Base-by-base conservation (phyloP, 1,284 basidiomycete species). In the Ustilago nuda region DNA sequence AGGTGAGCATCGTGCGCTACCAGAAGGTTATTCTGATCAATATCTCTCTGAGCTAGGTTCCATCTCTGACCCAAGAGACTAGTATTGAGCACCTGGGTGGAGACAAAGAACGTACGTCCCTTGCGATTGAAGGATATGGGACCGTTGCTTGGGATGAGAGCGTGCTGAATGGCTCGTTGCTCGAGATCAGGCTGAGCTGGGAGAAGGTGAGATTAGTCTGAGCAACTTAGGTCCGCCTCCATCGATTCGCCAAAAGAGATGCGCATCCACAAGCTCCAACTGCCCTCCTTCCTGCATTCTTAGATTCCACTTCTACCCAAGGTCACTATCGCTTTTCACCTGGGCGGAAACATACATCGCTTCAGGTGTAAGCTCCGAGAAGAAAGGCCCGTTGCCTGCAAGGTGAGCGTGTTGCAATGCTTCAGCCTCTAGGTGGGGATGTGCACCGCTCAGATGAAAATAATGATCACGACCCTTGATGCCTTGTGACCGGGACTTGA, bases 261-360 rank as follows among this genome's bases (percentile, higher is more conserved):
- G 52, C 3, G 66, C 66, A 35, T 69, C 66, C 11, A 50, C 12
- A 30, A 3, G 8, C 15, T 6, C 17, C 27, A 32, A 9, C 9
- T 19, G 45, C 2, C 52, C 55, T 8, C 52, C 27, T 17, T 13
- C 9, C 7, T 48, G n/a, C 8, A 58, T 51, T 11, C 54, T 32
- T 12, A 68, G 56, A 13, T 59, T 58, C 66, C 60, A 68, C 8
- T 13, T 43, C n/a, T 15, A 36, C 9, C 66, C 66, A 7, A 61
- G 36, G 1, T 15, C 19, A 32, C 51, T 57, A 4, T 48, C n/a
- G 17, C 51, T 56, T 0, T 12, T 41, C 6, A 68, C 56, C 17
- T 43, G 41, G 0, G 66, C 62, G 0, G 66, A 52, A 3, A 62
- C 48, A 19, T 58, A 53, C 35, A 54, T 37, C 4, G 45, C 50